Conservation (phyloP, 345 rosid species). For the Gossypium mustelinum region DNA sequence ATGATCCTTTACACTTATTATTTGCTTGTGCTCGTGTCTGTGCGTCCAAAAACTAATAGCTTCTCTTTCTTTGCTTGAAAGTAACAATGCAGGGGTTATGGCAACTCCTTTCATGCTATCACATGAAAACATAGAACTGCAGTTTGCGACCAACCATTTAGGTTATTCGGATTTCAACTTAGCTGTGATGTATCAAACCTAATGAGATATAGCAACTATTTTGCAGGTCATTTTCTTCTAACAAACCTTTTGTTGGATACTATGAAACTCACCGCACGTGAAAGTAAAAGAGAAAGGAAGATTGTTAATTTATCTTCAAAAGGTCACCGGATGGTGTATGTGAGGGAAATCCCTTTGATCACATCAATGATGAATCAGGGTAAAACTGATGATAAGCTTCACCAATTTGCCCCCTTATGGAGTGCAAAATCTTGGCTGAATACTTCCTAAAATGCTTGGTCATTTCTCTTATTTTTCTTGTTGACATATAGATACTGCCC, state of each 20-base stretch:
- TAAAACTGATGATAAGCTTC: slow-evolving; percentile 17
- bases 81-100: slow-evolving; percentile 52
- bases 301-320: slow-evolving; percentile 60
- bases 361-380: slow-evolving; percentile 59
- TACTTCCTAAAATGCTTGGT: neutral
- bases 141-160: slow-evolving; percentile 50
- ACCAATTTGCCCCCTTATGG: neutral
- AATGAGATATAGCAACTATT: slow-evolving; percentile 10
- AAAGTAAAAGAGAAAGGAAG: slow-evolving; percentile 65
- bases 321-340: slow-evolving; percentile 50
- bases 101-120: slow-evolving; percentile 38
- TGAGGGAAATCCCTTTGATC: slow-evolving; percentile 58
- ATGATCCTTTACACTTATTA: neutral
- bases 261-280: slow-evolving; percentile 56
- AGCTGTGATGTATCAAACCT: neutral
- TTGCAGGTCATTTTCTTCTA: slow-evolving; percentile 72
- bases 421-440: neutral
- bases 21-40: neutral
- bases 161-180: slow-evolving; percentile 19
- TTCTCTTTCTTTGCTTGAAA: slow-evolving; percentile 16
- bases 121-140: slow-evolving; percentile 44
- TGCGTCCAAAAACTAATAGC: neutral
- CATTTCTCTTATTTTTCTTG: slow-evolving; percentile 9
- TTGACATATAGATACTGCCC: slow-evolving; percentile 31
- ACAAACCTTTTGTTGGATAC: slow-evolving; percentile 59